These are phyloP conservation scores for Chlamydomonas incerta DNA, from an alignment of 139 green algal genomes.

Conservation along the genomic window DNA sequence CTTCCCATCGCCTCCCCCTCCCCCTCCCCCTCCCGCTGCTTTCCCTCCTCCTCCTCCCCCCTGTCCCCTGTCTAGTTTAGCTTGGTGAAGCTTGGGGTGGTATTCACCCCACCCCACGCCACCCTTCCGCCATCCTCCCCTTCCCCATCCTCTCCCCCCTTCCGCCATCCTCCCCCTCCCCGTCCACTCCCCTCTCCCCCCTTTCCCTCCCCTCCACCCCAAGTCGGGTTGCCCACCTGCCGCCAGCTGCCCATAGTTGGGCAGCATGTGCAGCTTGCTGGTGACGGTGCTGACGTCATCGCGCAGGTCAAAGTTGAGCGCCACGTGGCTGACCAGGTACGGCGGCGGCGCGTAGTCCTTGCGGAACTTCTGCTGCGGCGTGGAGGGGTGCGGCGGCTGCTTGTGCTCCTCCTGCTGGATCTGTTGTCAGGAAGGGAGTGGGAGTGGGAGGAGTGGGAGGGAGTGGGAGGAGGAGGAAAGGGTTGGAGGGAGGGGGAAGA, in stretches of 20 bases:
- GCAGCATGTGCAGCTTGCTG: slow-evolving; percentile 55
- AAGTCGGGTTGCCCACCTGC: too few relatives aligned
- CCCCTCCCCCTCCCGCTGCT: too few relatives aligned
- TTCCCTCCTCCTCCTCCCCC: too few relatives aligned
- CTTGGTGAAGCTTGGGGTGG: too few relatives aligned
- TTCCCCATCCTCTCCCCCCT: too few relatives aligned
- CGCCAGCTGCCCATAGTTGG: slow-evolving; percentile 62
- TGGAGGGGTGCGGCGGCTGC: slow-evolving; percentile 12
- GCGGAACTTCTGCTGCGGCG: slow-evolving; percentile 59
- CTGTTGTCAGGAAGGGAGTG: neutral
- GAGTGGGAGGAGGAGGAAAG: neutral
- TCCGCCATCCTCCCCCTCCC: too few relatives aligned
- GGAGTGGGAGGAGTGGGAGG: neutral
- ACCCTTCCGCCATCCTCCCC: too few relatives aligned
- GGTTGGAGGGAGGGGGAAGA: neutral
- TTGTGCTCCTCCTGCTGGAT: slow-evolving; percentile 42
- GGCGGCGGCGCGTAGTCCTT: slow-evolving; percentile 84
- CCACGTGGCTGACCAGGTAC: slow-evolving; percentile 79
- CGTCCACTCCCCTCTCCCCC: neutral
- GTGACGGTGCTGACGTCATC: slow-evolving; percentile 83
- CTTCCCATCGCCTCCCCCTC: too few relatives aligned
- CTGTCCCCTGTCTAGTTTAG: too few relatives aligned
- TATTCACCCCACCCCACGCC: too few relatives aligned
- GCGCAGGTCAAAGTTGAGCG: slow-evolving; percentile 83
- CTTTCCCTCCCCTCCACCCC: too few relatives aligned